phyloP scores from a whole-genome alignment of 306 rosid genomes.

The Ormosia emarginata region DNA sequence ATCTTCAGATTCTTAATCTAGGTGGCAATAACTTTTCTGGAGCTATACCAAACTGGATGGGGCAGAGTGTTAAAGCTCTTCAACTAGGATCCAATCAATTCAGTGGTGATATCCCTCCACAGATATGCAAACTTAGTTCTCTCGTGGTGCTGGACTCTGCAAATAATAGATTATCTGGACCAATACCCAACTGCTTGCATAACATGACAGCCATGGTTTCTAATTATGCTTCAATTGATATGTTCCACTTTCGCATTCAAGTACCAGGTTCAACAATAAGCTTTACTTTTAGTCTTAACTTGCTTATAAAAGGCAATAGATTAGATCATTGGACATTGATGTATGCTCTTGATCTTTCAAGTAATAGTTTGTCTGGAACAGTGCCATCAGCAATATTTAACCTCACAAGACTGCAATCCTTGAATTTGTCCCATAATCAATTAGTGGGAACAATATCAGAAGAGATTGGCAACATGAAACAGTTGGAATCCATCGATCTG shows the following conservation, averaged over 20 bases:
- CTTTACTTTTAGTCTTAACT: too few relatives aligned
- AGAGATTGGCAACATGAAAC: neutral
- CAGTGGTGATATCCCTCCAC: neutral
- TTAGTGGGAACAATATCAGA: conserved; percentile 26
- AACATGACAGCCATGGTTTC: neutral
- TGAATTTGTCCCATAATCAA: conserved; percentile 35
- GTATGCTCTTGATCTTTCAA: neutral
- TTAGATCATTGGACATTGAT: fast-evolving
- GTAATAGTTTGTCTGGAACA: conserved; percentile 14
- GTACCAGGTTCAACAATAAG: fast-evolving
- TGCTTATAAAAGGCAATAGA: neutral
- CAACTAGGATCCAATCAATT: conserved; percentile 2
- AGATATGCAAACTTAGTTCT: conserved; percentile 1
- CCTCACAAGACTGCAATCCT: neutral
- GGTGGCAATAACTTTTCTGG: conserved; percentile 1
- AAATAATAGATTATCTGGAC: neutral
- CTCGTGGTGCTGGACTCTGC: neutral
- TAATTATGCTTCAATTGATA: too few relatives aligned
- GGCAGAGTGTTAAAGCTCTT: neutral
- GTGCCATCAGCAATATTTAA: conserved; percentile 15
- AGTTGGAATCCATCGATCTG: conserved; percentile 26
- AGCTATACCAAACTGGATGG: neutral
- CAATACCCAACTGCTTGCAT: conserved; percentile 10
- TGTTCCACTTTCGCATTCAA: neutral
- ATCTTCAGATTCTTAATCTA: neutral